A percentile compares a stretch with the other conserved stretches of the same genome.
These are phyloP conservation scores for Angomonas desouzai DNA, from an alignment of 208 protist genomes.

Conservation along the genomic window DNA sequence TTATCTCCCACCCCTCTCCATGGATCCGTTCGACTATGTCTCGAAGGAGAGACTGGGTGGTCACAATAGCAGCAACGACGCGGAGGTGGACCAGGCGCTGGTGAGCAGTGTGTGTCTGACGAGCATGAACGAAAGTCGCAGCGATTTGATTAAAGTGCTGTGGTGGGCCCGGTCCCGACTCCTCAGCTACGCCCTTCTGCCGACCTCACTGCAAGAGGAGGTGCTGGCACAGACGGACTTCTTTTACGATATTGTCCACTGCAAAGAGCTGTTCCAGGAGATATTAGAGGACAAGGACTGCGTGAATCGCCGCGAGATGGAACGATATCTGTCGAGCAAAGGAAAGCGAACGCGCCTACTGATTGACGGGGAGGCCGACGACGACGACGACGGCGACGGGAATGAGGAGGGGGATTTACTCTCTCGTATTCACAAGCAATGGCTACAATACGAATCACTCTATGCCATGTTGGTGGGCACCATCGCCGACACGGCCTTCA, in stretches of 20 bases:
- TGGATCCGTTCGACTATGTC: neutral
- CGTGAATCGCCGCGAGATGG: neutral
- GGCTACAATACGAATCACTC: conserved; percentile 13
- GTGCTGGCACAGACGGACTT: conserved; percentile 48
- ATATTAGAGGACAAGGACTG: conserved; percentile 35
- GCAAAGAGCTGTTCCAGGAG: conserved; percentile 29
- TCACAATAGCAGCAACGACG: conserved; percentile 1
- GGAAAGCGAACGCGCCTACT: neutral
- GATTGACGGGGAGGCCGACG: conserved; percentile 16
- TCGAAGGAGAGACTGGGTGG: neutral
- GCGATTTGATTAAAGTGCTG: conserved; percentile 32
- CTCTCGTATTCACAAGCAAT: neutral
- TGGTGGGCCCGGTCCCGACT: conserved; percentile 85
- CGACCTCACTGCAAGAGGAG: conserved; percentile 23
- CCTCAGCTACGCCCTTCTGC: conserved; percentile 44
- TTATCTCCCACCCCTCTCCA: neutral
- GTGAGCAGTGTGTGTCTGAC: conserved; percentile 32
- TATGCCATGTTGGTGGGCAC: conserved; percentile 61
- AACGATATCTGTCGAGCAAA: conserved; percentile 1
- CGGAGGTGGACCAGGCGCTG: conserved; percentile 9
- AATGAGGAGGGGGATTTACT: conserved; percentile 2
- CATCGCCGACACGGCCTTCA: conserved; percentile 61
- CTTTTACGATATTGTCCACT: conserved; percentile 57
- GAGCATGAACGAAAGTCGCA: conserved; percentile 45
- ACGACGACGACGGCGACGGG: conserved; percentile 14